Conservation (phyloP, 2,329 filamentous ascomycete genomes). For the Raffaelea ambrosiae region DNA sequence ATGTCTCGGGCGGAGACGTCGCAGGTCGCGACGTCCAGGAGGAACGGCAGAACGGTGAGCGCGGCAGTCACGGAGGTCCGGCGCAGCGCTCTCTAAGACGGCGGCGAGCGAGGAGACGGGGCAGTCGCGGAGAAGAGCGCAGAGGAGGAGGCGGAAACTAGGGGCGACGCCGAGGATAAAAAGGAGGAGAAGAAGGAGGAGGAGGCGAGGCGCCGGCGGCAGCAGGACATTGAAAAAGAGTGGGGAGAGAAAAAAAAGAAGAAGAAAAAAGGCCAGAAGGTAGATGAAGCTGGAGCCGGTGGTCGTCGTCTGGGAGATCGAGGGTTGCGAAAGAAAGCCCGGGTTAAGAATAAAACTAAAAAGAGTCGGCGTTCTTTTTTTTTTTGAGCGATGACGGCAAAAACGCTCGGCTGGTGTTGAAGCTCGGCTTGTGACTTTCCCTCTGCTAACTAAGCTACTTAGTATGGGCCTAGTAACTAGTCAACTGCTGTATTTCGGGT, state of each 20-base stretch:
- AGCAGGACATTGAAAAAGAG: background rate
- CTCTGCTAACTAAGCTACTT: too few relatives aligned
- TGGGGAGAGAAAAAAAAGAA: background rate
- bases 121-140: too few relatives aligned
- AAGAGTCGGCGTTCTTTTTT: background rate
- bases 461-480: too few relatives aligned
- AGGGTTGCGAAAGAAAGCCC: too few relatives aligned
- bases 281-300: background rate
- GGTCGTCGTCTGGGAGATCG: too few relatives aligned
- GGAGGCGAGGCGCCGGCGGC: background rate
- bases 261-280: background rate
- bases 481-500: too few relatives aligned
- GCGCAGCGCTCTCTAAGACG: too few relatives aligned
- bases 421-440: constrained; percentile 8
- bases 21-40: background rate
- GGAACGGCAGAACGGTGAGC: too few relatives aligned
- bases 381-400: constrained; percentile 5
- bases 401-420: background rate
- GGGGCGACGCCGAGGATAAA: too few relatives aligned
- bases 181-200: background rate
- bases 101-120: too few relatives aligned
- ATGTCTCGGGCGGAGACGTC: background rate
- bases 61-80: too few relatives aligned
- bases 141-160: background rate
- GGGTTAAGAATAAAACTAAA: too few relatives aligned